A percentile compares a stretch with the other conserved stretches of the same genome.
Conservation (phyloP, 2,329 filamentous ascomycete genomes). For the Fusarium caatingaense region DNA sequence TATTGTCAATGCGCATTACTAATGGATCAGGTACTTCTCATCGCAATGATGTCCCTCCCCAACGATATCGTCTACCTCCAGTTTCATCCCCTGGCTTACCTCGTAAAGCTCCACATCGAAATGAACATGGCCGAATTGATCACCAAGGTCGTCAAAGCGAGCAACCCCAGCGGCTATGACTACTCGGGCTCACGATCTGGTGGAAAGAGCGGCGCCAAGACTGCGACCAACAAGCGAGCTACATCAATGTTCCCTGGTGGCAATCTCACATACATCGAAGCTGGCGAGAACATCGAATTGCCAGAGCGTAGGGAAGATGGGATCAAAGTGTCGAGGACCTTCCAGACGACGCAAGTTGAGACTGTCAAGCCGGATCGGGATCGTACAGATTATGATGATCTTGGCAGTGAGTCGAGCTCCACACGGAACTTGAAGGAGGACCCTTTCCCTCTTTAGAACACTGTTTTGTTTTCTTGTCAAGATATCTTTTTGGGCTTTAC, state of each 20-base stretch:
- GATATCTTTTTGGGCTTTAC: neutral
- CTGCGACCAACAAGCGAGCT: constrained; percentile 22
- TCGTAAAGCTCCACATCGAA: constrained; percentile 66
- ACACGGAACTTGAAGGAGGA: constrained; percentile 42
- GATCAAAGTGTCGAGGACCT: constrained; percentile 45
- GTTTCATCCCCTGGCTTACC: constrained; percentile 64
- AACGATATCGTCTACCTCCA: constrained; percentile 54
- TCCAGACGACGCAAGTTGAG: constrained; percentile 40
- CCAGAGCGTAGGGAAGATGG: constrained; percentile 27
- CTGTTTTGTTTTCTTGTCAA: too few species aligned
- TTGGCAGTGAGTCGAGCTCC: constrained; percentile 44
- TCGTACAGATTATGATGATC: constrained; percentile 40
- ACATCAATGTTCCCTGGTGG: constrained; percentile 39
- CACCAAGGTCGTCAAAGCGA: constrained; percentile 51
- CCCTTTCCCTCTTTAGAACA: constrained; percentile 4
- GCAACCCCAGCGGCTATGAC: constrained; percentile 42
- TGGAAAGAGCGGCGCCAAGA: constrained; percentile 34
- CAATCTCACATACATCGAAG: constrained; percentile 39
- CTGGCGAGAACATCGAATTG: constrained; percentile 38
- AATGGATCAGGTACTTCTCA: constrained; percentile 39
- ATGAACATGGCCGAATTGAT: constrained; percentile 66
- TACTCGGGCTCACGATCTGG: constrained; percentile 37
- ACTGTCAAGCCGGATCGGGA: constrained; percentile 27
- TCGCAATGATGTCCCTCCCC: constrained; percentile 49
- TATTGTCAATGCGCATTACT: neutral